Conservation (phyloP, 2,329 filamentous ascomycete species). For the Rhinocladiella mackenziei region DNA sequence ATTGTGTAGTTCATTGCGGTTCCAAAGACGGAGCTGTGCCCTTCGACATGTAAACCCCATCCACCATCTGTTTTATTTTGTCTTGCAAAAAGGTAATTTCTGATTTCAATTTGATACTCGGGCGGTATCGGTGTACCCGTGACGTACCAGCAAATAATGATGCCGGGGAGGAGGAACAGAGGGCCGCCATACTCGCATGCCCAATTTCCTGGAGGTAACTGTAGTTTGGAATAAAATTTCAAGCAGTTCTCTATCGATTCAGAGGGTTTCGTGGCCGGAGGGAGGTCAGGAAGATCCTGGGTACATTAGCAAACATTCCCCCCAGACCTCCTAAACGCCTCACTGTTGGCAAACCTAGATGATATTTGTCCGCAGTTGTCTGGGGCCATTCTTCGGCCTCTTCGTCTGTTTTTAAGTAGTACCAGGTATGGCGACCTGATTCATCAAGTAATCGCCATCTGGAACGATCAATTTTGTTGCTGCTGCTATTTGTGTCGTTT, state of each 20-base stretch:
- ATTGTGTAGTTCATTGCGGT: conserved; percentile 82
- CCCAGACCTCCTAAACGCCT: conserved; percentile 11
- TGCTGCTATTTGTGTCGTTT: conserved; percentile 1
- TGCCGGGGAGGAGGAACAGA: conserved; percentile 86
- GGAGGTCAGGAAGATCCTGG: conserved; percentile 70
- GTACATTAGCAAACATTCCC: conserved; percentile 10
- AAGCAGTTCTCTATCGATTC: conserved; percentile 79
- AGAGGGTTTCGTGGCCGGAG: conserved; percentile 66
- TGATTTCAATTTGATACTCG: conserved; percentile 80
- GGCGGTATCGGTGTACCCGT: conserved; percentile 82
- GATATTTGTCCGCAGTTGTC: conserved; percentile 82
- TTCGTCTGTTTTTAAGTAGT: conserved; percentile 73
- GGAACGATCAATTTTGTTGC: conserved; percentile 65
- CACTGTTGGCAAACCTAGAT: conserved; percentile 75
- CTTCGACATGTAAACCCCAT: conserved; percentile 95
- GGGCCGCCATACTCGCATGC: conserved; percentile 96
- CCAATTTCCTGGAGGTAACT: conserved; percentile 88
- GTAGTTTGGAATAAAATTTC: conserved; percentile 81
- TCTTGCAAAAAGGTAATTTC: conserved; percentile 84
- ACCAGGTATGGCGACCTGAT: conserved; percentile 84
- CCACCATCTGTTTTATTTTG: conserved; percentile 87
- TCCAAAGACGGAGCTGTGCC: conserved; percentile 85
- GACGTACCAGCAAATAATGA: conserved; percentile 81
- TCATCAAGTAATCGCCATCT: conserved; percentile 84
- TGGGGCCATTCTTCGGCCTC: conserved; percentile 77